phyloP scores from a whole-genome alignment of 139 green algal species.

The Edaphochlamys debaryana region DNA sequence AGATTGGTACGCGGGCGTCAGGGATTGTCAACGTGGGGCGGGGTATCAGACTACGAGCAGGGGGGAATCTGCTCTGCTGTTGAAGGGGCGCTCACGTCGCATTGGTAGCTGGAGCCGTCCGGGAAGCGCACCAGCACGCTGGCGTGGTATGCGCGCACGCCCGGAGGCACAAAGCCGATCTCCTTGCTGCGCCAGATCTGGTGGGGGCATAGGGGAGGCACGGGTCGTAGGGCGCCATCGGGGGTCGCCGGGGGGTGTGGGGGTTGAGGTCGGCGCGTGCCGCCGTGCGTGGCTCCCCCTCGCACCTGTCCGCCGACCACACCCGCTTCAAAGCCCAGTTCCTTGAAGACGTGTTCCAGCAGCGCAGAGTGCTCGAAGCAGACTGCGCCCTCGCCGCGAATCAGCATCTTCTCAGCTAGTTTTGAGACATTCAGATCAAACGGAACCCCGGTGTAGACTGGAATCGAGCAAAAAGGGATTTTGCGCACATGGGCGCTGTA shows the following conservation, averaged over 20 bases:
- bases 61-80: too few relatives aligned
- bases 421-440: not conserved
- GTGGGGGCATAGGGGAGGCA: too few relatives aligned
- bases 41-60: too few relatives aligned
- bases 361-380: constrained; percentile 14
- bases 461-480: not conserved
- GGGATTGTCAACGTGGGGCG: not conserved
- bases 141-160: not conserved
- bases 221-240: too few relatives aligned
- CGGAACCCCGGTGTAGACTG: not conserved
- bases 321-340: not conserved
- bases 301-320: constrained; percentile 1
- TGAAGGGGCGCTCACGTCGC: not conserved
- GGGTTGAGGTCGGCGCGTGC: not conserved
- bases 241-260: too few relatives aligned
- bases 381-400: not conserved
- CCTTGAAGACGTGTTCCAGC: not conserved
- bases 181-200: too few relatives aligned
- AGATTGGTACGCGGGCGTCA: too few relatives aligned
- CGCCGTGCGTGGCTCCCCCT: too few relatives aligned
- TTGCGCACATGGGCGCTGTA: not conserved
- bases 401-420: not conserved
- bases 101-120: not conserved
- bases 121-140: constrained; percentile 6
- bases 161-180: not conserved